Base-by-base conservation (phyloP, 2,329 filamentous ascomycete species). In the Xylariaceae sp. region DNA sequence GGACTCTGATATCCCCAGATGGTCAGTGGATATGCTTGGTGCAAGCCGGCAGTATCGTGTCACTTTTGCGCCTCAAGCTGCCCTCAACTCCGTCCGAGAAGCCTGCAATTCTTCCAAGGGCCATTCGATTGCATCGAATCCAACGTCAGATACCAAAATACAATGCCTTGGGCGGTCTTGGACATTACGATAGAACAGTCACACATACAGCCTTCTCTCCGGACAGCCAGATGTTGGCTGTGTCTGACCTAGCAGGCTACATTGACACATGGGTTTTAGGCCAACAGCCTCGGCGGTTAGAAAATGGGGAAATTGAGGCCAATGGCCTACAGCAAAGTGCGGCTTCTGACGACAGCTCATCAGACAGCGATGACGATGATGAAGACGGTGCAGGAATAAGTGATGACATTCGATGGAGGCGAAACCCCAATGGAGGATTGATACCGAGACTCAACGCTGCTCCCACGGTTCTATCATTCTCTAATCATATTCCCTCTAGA, bases 201-300 rank as follows among this genome's bases (percentile, higher is more conserved):
- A 85, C 81, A 34, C 86, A 89, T 50, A 70, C 86, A 22, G 78
- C 85, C 2, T 96, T 97, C 70, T 92, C 91, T 9, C 76, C 85
- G 5, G 87, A 96, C 67, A 89, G 88, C 67, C 84, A 80, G 60
- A 81, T 95, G 58, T 74, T 97, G 44, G 91, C 87, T 8, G 82
- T 85, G 29, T 85, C 87, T 45, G 92, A 96, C 68, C 72, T 96
- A 49, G 85, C 87, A 41, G 94, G 94, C 41, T 90, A 86, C 70
- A 77, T 97, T 30, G 92, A 97, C 67, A 90, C 86, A 16, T 99
- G 92, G 88, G 74, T 90, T 1, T 72, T 95, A 51, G 79, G 83
- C 65, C 80, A 80, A 36, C 70, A 80, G 62, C 78, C 82, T 60
- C 59, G 48, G 19, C 61, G 42, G 13, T 49, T 61, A 45, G 54